Evolutionary conservation across 257 asterid species (phyloP), one percentile per base, ranked within the genome.

Genomic region (Nicotiana sylvestris): DNA sequence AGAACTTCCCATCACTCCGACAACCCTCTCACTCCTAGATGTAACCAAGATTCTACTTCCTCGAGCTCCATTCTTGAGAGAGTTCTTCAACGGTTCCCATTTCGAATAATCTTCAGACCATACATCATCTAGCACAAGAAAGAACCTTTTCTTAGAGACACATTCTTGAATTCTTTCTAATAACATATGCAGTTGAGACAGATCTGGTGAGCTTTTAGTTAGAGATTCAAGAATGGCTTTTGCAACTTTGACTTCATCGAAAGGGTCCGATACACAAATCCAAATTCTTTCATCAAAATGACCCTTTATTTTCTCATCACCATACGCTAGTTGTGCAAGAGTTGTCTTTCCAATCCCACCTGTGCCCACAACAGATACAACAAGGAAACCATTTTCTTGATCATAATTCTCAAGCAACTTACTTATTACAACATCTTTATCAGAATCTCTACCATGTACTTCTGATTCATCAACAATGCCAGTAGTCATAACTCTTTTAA

Each of bases 331-430:
- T 67, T 83, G 88, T 6, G 92, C 89, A 81, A 89, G 89, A 7
- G 90, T 84, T 0, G 92, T 86, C 39, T 88, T 88, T 27, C 92
- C 92, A 49, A 89, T 69, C 9, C 92, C 92, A 18, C 89, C 91
- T 21, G 76, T 69, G 32, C 93, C 93, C 77, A 88, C 90, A 3
- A 90, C 25, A 21, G 93, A 84, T 17, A 85, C 7, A 21, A 87
- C 77, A 7, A 77, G 57, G 39, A 72, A 10, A 2, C 46, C 72
- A 82, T 56, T 82, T 25, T 57, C 82, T 58, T 27, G 21, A 17
- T 49, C 53, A 66, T 32, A 57, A 55, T 16, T 29, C 68, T 77
- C 58, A 82, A 86, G 16, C 81, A 89, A 49, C 81, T 83, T 83
- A 39, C 17, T 64, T 1, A 88, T 56, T 70, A 86, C 81, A 60